Evolutionary conservation across 192 early-diverging fungal genomes (phyloP).

Genomic region (Kappamyces sp.): DNA sequence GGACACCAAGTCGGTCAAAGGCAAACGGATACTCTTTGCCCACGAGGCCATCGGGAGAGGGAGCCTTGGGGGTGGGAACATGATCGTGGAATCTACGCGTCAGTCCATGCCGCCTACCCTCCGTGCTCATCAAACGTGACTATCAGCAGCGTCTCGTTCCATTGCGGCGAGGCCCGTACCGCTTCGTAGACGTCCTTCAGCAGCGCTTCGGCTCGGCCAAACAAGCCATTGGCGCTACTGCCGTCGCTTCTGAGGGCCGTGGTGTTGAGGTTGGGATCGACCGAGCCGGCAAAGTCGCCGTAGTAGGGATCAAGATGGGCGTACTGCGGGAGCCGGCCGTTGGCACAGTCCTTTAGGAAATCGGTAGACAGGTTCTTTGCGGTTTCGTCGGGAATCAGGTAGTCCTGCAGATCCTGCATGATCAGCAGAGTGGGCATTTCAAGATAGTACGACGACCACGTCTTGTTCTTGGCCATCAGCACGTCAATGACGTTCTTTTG

Average conservation of each 20-base stretch:
- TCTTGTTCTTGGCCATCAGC: constrained; percentile 12
- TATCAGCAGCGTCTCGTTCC: constrained; percentile 41
- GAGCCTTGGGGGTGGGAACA: constrained; percentile 40
- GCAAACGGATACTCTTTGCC: constrained; percentile 11
- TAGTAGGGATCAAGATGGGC: constrained; percentile 29
- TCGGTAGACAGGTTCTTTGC: constrained; percentile 9
- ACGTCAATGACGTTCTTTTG: constrained; percentile 22
- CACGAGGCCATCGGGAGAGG: constrained; percentile 33
- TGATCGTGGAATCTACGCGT: constrained; percentile 34
- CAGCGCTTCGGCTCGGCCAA: constrained; percentile 23
- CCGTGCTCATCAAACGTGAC: constrained; percentile 51
- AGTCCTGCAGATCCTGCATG: constrained; percentile 15
- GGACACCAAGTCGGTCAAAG: constrained; percentile 46
- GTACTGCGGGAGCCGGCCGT: constrained; percentile 24
- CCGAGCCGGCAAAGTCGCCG: constrained; percentile 13
- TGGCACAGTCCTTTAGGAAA: constrained; percentile 19
- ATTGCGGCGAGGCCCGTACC: constrained; percentile 37
- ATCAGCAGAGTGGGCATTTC: constrained; percentile 18
- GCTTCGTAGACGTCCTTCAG: constrained; percentile 43
- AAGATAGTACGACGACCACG: constrained; percentile 24
- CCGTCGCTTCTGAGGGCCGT: constrained; percentile 13
- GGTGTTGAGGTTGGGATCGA: constrained; percentile 14
- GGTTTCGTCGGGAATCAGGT: constrained; percentile 9
- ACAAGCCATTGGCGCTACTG: constrained; percentile 18
- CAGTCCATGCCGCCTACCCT: constrained; percentile 13